phyloP scores from a whole-genome alignment of 2,329 filamentous ascomycete genomes.

The Fusarium setosum region DNA sequence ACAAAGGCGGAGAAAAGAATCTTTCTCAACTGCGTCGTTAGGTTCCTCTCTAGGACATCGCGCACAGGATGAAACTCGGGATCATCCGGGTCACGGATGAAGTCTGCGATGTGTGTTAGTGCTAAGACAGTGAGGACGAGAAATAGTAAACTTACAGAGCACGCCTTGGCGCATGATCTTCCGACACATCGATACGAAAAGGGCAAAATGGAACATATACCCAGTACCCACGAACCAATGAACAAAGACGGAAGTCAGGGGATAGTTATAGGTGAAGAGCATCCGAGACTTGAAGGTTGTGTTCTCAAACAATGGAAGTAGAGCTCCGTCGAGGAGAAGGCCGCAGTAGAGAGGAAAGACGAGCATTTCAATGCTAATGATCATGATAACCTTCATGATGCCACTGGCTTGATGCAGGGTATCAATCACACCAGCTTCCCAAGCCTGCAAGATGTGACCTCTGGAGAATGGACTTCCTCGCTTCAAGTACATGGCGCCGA shows the following conservation, averaged over 20 bases:
- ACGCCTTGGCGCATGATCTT: conserved; percentile 97
- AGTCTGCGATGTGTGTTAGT: conserved; percentile 67
- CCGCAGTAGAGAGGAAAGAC: conserved; percentile 97
- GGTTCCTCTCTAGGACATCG: conserved; percentile 92
- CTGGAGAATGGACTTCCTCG: conserved; percentile 76
- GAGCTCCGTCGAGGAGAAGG: conserved; percentile 85
- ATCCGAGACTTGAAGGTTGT: conserved; percentile 82
- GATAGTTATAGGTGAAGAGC: conserved; percentile 80
- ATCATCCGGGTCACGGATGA: conserved; percentile 97
- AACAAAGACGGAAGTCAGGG: conserved; percentile 92
- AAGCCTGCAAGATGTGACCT: conserved; percentile 65
- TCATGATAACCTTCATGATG: conserved; percentile 96
- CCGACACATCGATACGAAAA: conserved; percentile 98
- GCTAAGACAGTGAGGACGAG: background rate
- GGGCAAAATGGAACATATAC: conserved; percentile 99
- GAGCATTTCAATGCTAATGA: conserved; percentile 99
- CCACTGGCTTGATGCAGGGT: conserved; percentile 92
- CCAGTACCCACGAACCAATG: conserved; percentile 99
- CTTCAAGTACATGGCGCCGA: conserved; percentile 83
- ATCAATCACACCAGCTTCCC: conserved; percentile 85
- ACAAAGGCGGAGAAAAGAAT: conserved; percentile 96
- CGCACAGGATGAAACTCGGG: conserved; percentile 98
- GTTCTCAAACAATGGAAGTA: conserved; percentile 88
- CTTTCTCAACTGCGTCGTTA: conserved; percentile 93
- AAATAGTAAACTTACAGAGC: conserved; percentile 73